Evolutionary conservation across 2,329 filamentous ascomycete species (phyloP).

Genomic region (Paramyrothecium sp.): DNA sequence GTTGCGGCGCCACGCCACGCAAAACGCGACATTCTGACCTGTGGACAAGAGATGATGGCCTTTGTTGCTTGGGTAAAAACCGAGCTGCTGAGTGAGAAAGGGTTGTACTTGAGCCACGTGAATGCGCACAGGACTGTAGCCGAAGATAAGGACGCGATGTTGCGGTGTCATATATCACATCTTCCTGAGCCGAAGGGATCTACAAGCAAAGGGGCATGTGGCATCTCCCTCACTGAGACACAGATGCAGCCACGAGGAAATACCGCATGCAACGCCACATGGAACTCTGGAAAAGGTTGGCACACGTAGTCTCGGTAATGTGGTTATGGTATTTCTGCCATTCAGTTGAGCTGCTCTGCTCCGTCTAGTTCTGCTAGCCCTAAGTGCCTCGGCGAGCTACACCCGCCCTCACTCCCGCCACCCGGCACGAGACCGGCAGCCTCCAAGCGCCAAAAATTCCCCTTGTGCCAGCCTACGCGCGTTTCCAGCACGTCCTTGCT

Average conservation of each 20-base stretch:
- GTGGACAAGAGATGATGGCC: no score
- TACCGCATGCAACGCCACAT: not conserved
- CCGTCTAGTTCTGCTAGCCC: slow-evolving; percentile 1
- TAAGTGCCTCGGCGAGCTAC: slow-evolving; percentile 2
- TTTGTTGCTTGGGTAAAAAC: no score
- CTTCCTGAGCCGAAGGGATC: not conserved
- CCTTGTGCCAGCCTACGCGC: no score
- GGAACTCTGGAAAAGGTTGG: not conserved
- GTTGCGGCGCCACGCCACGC: not conserved
- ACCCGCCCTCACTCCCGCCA: slow-evolving; percentile 3
- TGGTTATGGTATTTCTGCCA: slow-evolving; percentile 34
- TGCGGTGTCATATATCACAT: not conserved
- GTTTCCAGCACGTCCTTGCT: no score
- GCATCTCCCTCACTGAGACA: not conserved
- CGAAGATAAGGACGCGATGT: not conserved
- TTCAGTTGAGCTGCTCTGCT: slow-evolving; percentile 26
- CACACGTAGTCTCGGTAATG: not conserved
- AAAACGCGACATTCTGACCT: not conserved
- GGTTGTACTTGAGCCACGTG: no score
- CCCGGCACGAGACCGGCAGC: no score
- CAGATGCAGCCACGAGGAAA: not conserved
- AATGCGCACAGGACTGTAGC: no score
- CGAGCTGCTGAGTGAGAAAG: no score
- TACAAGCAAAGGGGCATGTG: not conserved
- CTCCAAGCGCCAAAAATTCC: no score